Conservation (phyloP, 1,139 yeast species). For the Suhomyces guaymorum region DNA sequence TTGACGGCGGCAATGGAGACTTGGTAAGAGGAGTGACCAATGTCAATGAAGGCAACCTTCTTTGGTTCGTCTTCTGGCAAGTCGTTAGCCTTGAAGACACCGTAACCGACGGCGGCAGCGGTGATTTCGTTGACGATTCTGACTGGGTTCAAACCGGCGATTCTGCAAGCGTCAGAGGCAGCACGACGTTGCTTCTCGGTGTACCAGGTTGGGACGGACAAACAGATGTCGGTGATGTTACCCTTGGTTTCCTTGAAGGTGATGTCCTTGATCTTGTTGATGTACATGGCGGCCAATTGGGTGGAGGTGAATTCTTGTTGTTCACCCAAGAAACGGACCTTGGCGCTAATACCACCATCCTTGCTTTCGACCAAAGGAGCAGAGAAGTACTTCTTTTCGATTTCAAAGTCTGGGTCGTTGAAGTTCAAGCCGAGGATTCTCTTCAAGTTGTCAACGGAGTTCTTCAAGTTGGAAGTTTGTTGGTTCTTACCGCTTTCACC, state of each 20-base stretch:
- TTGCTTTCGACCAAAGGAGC: slow-evolving; percentile 66
- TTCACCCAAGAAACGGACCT: slow-evolving; percentile 83
- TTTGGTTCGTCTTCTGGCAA: slow-evolving; percentile 91
- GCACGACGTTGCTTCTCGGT: slow-evolving; percentile 97
- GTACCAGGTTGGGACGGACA: slow-evolving; percentile 97
- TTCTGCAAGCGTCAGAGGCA: slow-evolving; percentile 89
- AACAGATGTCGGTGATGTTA: slow-evolving; percentile 79
- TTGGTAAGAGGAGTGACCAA: slow-evolving; percentile 95
- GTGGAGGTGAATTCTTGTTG: slow-evolving; percentile 79
- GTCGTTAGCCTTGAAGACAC: slow-evolving; percentile 94
- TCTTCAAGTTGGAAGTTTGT: slow-evolving; percentile 93
- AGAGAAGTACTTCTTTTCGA: slow-evolving; percentile 74
- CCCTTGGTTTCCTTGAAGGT: slow-evolving; percentile 82
- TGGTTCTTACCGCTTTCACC: slow-evolving; percentile 97
- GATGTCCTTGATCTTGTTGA: slow-evolving; percentile 84
- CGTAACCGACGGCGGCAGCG: slow-evolving; percentile 98
- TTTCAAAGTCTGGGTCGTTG: slow-evolving; percentile 74
- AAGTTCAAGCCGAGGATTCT: slow-evolving; percentile 81
- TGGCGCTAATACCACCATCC: slow-evolving; percentile 77
- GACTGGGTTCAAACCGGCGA: slow-evolving; percentile 97
- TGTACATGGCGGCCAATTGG: slow-evolving; percentile 92
- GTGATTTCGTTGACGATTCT: slow-evolving; percentile 96
- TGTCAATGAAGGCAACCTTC: slow-evolving; percentile 90
- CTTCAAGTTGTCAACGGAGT: slow-evolving; percentile 92
- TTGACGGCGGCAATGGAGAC: slow-evolving; percentile 89